Base-by-base conservation (phyloP, 495 filamentous ascomycete genomes). In the Penicillium riverlandense region DNA sequence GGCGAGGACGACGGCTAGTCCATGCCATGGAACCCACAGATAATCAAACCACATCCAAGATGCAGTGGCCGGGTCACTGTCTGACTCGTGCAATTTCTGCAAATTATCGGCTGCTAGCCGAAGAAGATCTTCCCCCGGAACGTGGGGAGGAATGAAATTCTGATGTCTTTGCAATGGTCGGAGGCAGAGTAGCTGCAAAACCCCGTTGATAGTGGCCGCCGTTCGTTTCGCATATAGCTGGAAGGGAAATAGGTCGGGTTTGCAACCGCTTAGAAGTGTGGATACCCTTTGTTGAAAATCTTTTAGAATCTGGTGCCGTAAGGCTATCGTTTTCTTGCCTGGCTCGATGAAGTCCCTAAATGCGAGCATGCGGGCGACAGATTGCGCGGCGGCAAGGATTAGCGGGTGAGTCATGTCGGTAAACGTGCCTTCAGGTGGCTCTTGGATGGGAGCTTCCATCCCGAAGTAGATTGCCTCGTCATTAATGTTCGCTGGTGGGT, bases 1-100 rank as follows among this genome's bases (percentile, higher is more conserved):
- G 1, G 85, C 76, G 8, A 95, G 63, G 30, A 66, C 64, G 12
- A 73, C 64, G 10, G 66, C 69, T 2, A 75, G 55, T 1, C 60
- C 60, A 41, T 75, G 71, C 71, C 71, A 75, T 12, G 68, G 70
- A 10, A 70, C 62, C 54, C 63, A 73, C 28, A 68, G 52, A 1
- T 50, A 56, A 3, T 56, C 59, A 31, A 65, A 62, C 70, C 70
- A 74, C 7, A 43, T 52, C 66, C 65, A 75, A 0, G 54, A 38
- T n/a, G 35, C 16, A 14, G 46, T 51, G 2, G 50, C 48, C 9
- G 56, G 57, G 31, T 70, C 52, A 22, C 32, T 49, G 30, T 48
- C 50, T 8, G 49, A 41, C 16, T 57, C 44, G 11, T 59, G 50
- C 1, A 53, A 34, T 8, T 38, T 52, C 12, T 59, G 39, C 9